Evolutionary conservation across 2,329 filamentous ascomycete species (phyloP), one percentile per base, ranked within the genome.

Genomic region (Fusarium drepaniforme): DNA sequence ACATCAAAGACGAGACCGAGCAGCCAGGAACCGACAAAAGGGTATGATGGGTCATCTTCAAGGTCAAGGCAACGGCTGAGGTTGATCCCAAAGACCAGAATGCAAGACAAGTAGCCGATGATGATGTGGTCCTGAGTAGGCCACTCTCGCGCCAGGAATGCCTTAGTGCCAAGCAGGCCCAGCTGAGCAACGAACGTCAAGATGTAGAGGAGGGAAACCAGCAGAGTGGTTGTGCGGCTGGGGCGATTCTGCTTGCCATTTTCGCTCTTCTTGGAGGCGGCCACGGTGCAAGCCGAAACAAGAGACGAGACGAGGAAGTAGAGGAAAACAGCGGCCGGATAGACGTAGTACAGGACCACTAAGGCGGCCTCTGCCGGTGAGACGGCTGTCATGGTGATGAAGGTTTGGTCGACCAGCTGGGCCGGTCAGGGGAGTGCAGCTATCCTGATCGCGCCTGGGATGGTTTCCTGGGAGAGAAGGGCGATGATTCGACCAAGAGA

Each of bases 51-150:
- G 3, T 87, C 85, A 62, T 86, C 84, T 35, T 84, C 79, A 21
- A 85, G 83, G 63, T 90, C 88, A 3, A 85, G 82, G 16, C 93
- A 84, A 23, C 86, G 86, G 46, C 88, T 85, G 68, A 91, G 83
- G 75, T 93, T 86, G 16, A 92, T 86, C 5, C 90, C 88, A 81
- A 92, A 94, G n/a, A 90, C 85, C 33, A 94, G 82, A 56, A 91
- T 85, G 65, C 90, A 92, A 1, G 91, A 89, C 30, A 93, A 82
- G 42, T 89, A 83, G 64, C 90, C 89, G 64, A 94, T 87, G 71
- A 88, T 84, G 44, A 85, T 81, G 74, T 89, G 84, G 62, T 88
- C 86, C 25, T 86, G 83, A 2, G 83, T 82, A 46, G 82, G 83
- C 85, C 84, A 88, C 66, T 76, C 77, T 42, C 77, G 80, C 25